A percentile compares a stretch with the other conserved stretches of the same genome.
Conservation (phyloP, 2,329 filamentous ascomycete genomes). For the Metarhizium guizhouense region DNA sequence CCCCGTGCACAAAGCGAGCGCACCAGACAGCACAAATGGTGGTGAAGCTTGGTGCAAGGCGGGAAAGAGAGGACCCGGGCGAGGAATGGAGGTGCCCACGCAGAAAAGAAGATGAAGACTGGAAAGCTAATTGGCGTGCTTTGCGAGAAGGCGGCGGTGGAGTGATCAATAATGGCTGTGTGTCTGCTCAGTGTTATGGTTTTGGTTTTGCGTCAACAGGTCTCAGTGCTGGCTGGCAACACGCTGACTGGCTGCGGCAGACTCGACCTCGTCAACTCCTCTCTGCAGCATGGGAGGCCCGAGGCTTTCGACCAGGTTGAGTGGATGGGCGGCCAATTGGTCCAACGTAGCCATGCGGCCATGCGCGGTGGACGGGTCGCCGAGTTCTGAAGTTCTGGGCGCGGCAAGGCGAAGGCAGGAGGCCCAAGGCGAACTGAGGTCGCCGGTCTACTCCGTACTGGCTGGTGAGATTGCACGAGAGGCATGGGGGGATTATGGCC, state of each 20-base stretch:
- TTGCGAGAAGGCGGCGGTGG: background rate
- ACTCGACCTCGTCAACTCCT: no score
- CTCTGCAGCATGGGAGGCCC: background rate
- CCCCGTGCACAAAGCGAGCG: background rate
- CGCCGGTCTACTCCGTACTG: no score
- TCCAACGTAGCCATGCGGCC: background rate
- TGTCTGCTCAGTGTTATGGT: background rate
- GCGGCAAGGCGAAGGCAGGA: background rate
- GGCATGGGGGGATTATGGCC: background rate
- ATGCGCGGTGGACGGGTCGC: background rate
- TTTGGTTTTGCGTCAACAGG: background rate
- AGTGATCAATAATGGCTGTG: background rate
- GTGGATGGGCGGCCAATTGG: background rate
- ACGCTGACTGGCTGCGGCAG: background rate
- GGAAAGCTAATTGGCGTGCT: background rate
- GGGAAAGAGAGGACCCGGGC: background rate
- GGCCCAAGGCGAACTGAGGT: background rate
- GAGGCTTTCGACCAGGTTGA: background rate
- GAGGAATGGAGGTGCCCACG: background rate
- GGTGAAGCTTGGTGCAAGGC: background rate
- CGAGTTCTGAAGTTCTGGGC: background rate
- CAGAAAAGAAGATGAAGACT: background rate
- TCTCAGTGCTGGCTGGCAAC: background rate
- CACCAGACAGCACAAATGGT: background rate
- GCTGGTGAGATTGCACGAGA: background rate